Percentiles rank a stretch among this genome's conserved stretches.
Evolutionary conservation across 177 flowering plant species (phyloP).

Genomic region (Vitis hybrid): DNA sequence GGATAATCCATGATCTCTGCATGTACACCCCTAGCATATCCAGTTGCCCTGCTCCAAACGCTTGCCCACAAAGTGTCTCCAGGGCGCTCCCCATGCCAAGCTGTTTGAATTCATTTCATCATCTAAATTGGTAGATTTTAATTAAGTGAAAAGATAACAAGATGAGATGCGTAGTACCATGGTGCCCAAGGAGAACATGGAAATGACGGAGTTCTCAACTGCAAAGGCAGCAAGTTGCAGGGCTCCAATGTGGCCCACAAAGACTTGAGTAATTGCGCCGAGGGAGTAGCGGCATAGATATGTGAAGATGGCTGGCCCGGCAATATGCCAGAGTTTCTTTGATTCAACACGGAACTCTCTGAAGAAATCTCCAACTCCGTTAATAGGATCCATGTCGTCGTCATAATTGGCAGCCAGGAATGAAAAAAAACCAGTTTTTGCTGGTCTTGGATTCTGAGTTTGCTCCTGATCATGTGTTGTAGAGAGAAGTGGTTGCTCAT

Average conservation of each 20-base stretch:
- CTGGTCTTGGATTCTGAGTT: not conserved
- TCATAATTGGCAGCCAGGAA: conserved; percentile 2
- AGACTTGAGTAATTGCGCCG: conserved; percentile 52
- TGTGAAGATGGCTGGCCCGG: conserved; percentile 66
- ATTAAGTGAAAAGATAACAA: too few relatives aligned
- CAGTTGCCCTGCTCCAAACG: conserved; percentile 46
- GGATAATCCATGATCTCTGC: conserved; percentile 57
- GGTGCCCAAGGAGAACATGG: conserved; percentile 55
- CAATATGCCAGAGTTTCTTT: conserved; percentile 57
- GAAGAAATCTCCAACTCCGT: conserved; percentile 26
- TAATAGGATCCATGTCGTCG: conserved; percentile 41
- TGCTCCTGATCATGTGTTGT: not conserved
- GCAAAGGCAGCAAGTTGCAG: conserved; percentile 54
- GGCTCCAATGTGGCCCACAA: conserved; percentile 52
- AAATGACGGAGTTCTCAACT: conserved; percentile 58
- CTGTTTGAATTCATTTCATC: conserved; percentile 12
- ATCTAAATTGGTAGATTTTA: not conserved
- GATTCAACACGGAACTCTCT: conserved; percentile 38
- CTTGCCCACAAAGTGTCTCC: conserved; percentile 57
- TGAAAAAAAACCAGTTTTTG: too few relatives aligned
- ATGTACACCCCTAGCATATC: conserved; percentile 49
- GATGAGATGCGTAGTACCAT: conserved; percentile 28
- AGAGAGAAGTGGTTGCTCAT: conserved; percentile 20
- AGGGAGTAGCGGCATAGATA: conserved; percentile 53
- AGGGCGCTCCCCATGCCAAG: conserved; percentile 59